Evolutionary conservation across 192 early-diverging fungal genomes (phyloP).

Genomic region (Rhizophagus sp.): DNA sequence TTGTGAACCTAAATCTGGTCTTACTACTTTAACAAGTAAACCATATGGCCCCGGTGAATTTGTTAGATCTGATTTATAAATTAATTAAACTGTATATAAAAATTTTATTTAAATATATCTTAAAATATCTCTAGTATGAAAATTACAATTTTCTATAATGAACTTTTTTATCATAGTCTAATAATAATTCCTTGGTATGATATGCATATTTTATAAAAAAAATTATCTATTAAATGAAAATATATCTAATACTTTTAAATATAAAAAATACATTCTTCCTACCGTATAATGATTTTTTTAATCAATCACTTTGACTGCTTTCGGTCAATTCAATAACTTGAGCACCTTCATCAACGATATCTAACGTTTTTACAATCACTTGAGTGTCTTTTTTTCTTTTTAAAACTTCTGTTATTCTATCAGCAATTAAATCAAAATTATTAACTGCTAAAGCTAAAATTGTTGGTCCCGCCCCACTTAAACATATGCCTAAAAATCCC

Average conservation of each 20-base stretch:
- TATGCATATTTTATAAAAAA: no score
- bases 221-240: no score
- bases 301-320: no score
- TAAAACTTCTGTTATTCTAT: constrained; percentile 64
- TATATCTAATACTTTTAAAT: no score
- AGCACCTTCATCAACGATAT: constrained; percentile 62
- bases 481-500: constrained; percentile 88
- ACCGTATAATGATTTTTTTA: no score
- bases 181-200: no score
- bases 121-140: no score
- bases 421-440: constrained; percentile 86
- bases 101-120: neutral
- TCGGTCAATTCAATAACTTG: constrained; percentile 3
- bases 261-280: no score
- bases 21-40: constrained; percentile 82
- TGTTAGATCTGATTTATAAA: constrained; percentile 75
- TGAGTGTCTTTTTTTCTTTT: constrained; percentile 47
- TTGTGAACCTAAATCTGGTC: constrained; percentile 83
- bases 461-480: constrained; percentile 96
- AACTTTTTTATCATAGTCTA: no score
- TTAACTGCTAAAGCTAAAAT: constrained; percentile 85
- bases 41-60: constrained; percentile 93
- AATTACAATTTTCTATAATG: no score
- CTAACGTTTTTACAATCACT: constrained; percentile 59
- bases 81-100: neutral